Percentiles rank a stretch among this genome's conserved stretches.
Conservation (phyloP, 2,329 filamentous ascomycete genomes). For the Aspergillus thermomutatus region DNA sequence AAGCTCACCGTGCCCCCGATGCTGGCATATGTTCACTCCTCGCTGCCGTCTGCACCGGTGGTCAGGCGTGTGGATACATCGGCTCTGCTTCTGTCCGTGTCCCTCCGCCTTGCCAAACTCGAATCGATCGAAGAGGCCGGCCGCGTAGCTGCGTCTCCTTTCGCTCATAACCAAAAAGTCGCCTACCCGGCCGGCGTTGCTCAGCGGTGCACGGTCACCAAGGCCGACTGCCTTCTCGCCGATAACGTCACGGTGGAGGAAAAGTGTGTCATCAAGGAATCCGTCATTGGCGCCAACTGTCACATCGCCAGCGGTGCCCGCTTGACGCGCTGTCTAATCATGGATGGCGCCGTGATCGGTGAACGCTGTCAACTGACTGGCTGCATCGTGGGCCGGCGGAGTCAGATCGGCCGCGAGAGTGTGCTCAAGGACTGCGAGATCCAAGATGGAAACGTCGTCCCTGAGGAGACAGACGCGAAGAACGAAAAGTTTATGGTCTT, state of each 20-base stretch:
- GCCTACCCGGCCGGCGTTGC: conserved; percentile 81
- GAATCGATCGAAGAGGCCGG: conserved; percentile 62
- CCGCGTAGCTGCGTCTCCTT: conserved; percentile 60
- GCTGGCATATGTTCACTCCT: conserved; percentile 73
- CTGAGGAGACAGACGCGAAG: conserved; percentile 69
- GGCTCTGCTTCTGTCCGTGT: conserved; percentile 74
- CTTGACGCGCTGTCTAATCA: conserved; percentile 80
- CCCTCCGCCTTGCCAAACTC: conserved; percentile 81
- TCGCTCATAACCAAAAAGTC: conserved; percentile 75
- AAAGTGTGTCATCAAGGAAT: conserved; percentile 88
- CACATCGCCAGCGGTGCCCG: conserved; percentile 83
- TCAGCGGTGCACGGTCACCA: conserved; percentile 74
- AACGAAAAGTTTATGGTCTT: conserved; percentile 61
- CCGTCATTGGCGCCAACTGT: conserved; percentile 81
- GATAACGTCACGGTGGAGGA: conserved; percentile 88
- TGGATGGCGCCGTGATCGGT: conserved; percentile 86
- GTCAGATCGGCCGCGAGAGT: conserved; percentile 76
- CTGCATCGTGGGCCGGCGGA: conserved; percentile 78
- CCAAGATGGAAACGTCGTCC: conserved; percentile 77
- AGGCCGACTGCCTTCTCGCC: conserved; percentile 75
- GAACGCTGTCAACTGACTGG: conserved; percentile 81
- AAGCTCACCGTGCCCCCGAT: conserved; percentile 65
- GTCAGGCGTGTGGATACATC: conserved; percentile 87
- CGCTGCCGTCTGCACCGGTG: conserved; percentile 54
- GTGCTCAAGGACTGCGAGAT: conserved; percentile 88